Conservation (phyloP, 192 early-diverging fungal genomes). For the Backusella sp. region DNA sequence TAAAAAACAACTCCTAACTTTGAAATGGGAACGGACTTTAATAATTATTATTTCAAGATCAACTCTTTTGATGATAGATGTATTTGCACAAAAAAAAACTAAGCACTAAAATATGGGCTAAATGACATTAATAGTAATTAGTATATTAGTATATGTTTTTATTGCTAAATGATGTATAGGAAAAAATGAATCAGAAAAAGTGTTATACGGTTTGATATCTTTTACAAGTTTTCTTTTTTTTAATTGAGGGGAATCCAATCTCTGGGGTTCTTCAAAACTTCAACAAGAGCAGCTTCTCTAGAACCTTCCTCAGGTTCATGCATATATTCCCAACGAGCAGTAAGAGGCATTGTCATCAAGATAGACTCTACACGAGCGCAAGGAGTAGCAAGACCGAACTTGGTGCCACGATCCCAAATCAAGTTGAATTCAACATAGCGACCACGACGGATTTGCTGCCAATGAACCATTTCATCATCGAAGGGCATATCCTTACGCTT, state of each 20-base stretch:
- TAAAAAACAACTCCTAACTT: neutral
- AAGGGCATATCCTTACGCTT: conserved; percentile 75
- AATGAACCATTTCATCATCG: conserved; percentile 69
- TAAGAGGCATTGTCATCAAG: conserved; percentile 91
- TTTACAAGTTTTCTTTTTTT: neutral
- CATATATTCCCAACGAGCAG: conserved; percentile 95
- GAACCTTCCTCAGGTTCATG: conserved; percentile 65
- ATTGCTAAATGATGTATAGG: neutral
- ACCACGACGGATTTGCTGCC: conserved; percentile 95
- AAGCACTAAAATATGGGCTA: neutral
- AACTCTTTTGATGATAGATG: neutral
- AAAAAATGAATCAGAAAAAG: neutral
- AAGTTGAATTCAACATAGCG: conserved; percentile 98
- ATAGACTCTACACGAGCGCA: conserved; percentile 95
- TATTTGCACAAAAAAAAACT: neutral
- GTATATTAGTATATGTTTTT: neutral
- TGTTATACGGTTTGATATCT: neutral
- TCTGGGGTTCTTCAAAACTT: conserved; percentile 74
- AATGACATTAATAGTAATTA: neutral
- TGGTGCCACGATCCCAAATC: conserved; percentile 92
- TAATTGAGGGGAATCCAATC: conserved; percentile 63
- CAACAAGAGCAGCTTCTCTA: conserved; percentile 68
- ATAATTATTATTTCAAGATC: neutral
- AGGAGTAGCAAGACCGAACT: conserved; percentile 92
- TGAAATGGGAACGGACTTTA: neutral